Percentiles rank a stretch among this genome's conserved stretches.
These are phyloP conservation scores for Rhodocollybia butyracea DNA, from an alignment of 768 basidiomycete genomes.

Conservation along the genomic window DNA sequence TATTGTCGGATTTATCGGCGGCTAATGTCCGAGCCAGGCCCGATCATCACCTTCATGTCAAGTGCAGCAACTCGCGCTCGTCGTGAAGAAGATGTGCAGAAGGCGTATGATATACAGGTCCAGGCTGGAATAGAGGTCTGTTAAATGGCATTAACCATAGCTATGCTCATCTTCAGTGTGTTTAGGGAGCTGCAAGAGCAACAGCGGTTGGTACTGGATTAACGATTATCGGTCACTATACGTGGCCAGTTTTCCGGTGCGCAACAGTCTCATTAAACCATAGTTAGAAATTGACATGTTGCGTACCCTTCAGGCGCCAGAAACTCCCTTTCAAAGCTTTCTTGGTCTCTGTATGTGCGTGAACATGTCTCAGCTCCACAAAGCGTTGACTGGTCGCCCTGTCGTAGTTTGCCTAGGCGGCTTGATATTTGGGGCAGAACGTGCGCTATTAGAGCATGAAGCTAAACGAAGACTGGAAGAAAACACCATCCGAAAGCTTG, in stretches of 20 bases:
- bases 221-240: constrained; percentile 59
- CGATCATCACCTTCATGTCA: constrained; percentile 25
- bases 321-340: constrained; percentile 81
- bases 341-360: constrained; percentile 67
- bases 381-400: not conserved
- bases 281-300: not conserved
- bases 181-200: constrained; percentile 52
- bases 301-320: constrained; percentile 53
- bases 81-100: constrained; percentile 51
- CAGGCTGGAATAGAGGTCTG: constrained; percentile 54
- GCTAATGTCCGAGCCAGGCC: too few species aligned
- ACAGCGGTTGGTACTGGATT: constrained; percentile 57
- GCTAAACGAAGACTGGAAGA: constrained; percentile 59
- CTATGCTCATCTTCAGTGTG: not conserved
- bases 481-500: constrained; percentile 66
- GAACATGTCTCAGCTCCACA: not conserved
- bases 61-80: constrained; percentile 30
- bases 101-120: constrained; percentile 58
- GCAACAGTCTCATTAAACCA: constrained; percentile 11
- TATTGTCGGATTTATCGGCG: too few species aligned
- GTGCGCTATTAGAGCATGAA: constrained; percentile 71
- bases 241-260: constrained; percentile 74
- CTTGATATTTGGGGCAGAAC: constrained; percentile 73
- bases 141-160: too few species aligned
- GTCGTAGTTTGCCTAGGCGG: constrained; percentile 66